Conservation (phyloP, 1,139 yeast species). For the Pneumocystis sp. region DNA sequence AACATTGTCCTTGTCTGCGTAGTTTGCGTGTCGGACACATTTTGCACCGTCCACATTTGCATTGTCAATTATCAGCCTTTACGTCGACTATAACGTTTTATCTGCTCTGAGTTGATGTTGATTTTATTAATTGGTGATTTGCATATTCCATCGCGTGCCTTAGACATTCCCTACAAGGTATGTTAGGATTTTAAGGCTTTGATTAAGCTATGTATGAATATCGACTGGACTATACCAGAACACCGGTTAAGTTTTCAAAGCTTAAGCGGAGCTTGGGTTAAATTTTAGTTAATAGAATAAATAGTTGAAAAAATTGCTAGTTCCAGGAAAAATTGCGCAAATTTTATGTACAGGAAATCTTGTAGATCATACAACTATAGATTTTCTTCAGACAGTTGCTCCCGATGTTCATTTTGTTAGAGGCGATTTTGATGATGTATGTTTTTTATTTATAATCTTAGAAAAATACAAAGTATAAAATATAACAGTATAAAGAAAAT, state of each 20-base stretch:
- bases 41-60: not conserved
- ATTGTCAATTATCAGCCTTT: too few relatives aligned
- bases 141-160: conserved; percentile 74
- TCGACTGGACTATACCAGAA: too few relatives aligned
- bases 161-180: conserved; percentile 24
- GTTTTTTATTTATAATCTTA: conserved; percentile 15
- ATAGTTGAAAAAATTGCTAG: conserved; percentile 56
- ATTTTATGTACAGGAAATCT: conserved; percentile 79
- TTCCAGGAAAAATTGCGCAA: conserved; percentile 69
- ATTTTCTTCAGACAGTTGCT: conserved; percentile 51
- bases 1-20: not conserved
- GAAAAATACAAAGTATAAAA: not conserved
- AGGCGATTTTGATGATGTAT: conserved; percentile 49
- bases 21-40: not conserved
- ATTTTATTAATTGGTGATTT: conserved; percentile 84
- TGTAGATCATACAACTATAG: conserved; percentile 47
- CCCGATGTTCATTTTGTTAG: conserved; percentile 61
- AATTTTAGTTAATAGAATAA: conserved; percentile 22
- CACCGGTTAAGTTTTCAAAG: not conserved
- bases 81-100: too few relatives aligned
- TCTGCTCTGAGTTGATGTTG: conserved; percentile 35
- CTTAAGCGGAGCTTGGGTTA: not conserved
- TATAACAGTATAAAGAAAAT: not conserved
- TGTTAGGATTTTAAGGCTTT: not conserved
- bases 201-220: not conserved